A percentile compares a stretch with the other conserved stretches of the same genome.
Evolutionary conservation across 306 rosid genomes (phyloP).

Genomic region (Rosa persica): DNA sequence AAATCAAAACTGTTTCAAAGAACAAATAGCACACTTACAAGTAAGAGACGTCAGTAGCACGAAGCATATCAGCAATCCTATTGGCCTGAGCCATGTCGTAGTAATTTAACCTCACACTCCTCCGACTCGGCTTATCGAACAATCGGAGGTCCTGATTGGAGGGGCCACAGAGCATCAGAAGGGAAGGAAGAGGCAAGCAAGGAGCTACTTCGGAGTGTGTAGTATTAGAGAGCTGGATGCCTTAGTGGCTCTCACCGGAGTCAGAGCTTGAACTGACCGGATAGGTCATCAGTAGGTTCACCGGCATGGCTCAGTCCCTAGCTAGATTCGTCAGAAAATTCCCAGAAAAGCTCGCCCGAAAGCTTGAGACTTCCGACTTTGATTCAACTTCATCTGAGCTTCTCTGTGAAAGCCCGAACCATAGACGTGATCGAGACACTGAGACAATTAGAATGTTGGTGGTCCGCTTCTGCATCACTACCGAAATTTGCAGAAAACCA

Average conservation of each 20-base stretch:
- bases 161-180: constrained; percentile 83
- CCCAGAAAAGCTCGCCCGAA: too few relatives aligned
- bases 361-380: too few relatives aligned
- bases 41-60: constrained; percentile 79
- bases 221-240: constrained; percentile 68
- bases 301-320: constrained; percentile 13
- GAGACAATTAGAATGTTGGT: too few relatives aligned
- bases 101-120: too few relatives aligned
- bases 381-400: too few relatives aligned
- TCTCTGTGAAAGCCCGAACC: too few relatives aligned
- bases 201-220: constrained; percentile 85
- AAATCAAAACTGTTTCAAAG: neutral
- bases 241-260: constrained; percentile 43
- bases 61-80: constrained; percentile 84
- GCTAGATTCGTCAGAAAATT: too few relatives aligned
- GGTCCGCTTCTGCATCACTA: too few relatives aligned
- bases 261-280: constrained; percentile 35
- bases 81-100: too few relatives aligned
- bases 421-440: too few relatives aligned
- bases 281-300: constrained; percentile 59
- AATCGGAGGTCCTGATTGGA: constrained; percentile 68
- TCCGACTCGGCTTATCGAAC: constrained; percentile 47
- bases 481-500: too few relatives aligned
- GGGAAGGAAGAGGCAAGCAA: constrained; percentile 84
- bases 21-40: constrained; percentile 49